phyloP scores from a whole-genome alignment of 805 yeast species.

The Candida andamanensis region DNA sequence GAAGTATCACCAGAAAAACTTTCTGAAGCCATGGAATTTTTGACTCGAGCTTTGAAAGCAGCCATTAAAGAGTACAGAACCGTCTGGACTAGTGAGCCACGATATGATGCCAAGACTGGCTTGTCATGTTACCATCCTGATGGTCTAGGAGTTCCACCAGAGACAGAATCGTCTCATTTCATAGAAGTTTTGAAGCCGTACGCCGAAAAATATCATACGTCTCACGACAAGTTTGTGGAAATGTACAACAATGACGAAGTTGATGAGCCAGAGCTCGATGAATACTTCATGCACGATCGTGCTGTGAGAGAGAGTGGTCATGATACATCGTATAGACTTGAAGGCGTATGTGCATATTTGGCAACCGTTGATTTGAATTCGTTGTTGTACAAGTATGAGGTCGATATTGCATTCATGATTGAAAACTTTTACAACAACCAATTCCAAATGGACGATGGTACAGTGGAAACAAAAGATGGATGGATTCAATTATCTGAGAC shows the following conservation, averaged over 20 bases:
- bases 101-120: constrained; percentile 70
- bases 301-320: constrained; percentile 97
- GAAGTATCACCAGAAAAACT: constrained; percentile 34
- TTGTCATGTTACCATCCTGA: constrained; percentile 86
- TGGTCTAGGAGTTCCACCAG: constrained; percentile 94
- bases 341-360: constrained; percentile 81
- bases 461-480: constrained; percentile 39
- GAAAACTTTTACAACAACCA: constrained; percentile 49
- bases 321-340: constrained; percentile 87
- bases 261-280: constrained; percentile 77
- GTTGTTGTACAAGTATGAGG: constrained; percentile 82
- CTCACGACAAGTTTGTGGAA: constrained; percentile 59
- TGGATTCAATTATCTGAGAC: constrained; percentile 60
- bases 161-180: constrained; percentile 89
- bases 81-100: constrained; percentile 75
- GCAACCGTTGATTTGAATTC: constrained; percentile 90
- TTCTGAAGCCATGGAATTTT: constrained; percentile 48
- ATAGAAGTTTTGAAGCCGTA: constrained; percentile 64
- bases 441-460: constrained; percentile 21
- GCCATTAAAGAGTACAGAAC: constrained; percentile 82
- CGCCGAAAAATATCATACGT: constrained; percentile 51
- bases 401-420: constrained; percentile 69
- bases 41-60: constrained; percentile 61
- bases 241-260: constrained; percentile 62
- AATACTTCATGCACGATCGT: constrained; percentile 83